Evolutionary conservation across 352 stramenopile species (phyloP).

Genomic region (Pythium phragmitis): DNA sequence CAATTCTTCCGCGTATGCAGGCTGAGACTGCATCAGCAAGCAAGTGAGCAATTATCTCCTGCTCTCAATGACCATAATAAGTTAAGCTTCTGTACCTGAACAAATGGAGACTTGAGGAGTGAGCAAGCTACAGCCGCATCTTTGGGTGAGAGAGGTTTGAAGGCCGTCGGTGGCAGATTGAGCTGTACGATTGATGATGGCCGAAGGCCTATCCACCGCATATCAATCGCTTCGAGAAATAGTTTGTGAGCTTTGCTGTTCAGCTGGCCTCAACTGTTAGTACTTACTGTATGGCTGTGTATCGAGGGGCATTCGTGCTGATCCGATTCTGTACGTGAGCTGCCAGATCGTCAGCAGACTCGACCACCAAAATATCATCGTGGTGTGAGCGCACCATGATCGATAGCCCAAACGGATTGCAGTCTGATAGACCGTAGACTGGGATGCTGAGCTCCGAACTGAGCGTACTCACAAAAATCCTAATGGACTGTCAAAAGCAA

Average conservation of each 20-base stretch:
- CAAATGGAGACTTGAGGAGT: slow-evolving; percentile 48
- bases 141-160: slow-evolving; percentile 60
- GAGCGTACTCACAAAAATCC: slow-evolving; percentile 86
- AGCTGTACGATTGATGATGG: slow-evolving; percentile 72
- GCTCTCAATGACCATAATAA: not conserved
- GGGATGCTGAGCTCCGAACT: slow-evolving; percentile 74
- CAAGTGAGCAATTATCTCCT: not conserved
- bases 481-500: slow-evolving; percentile 17
- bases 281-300: slow-evolving; percentile 52
- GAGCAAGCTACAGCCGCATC: slow-evolving; percentile 47
- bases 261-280: not conserved
- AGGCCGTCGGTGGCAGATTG: slow-evolving; percentile 43
- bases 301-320: slow-evolving; percentile 80
- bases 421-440: slow-evolving; percentile 92
- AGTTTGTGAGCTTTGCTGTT: not conserved
- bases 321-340: slow-evolving; percentile 90
- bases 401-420: slow-evolving; percentile 93
- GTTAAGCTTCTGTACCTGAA: slow-evolving; percentile 44
- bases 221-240: slow-evolving; percentile 61
- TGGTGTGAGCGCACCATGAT: slow-evolving; percentile 68
- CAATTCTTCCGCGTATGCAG: slow-evolving; percentile 52
- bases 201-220: slow-evolving; percentile 92
- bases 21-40: slow-evolving; percentile 39
- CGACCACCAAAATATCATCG: not conserved
- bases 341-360: slow-evolving; percentile 21